Base-by-base conservation (phyloP, 108 stramenopile genomes). In the Cyclotella choctawhatcheeana region DNA sequence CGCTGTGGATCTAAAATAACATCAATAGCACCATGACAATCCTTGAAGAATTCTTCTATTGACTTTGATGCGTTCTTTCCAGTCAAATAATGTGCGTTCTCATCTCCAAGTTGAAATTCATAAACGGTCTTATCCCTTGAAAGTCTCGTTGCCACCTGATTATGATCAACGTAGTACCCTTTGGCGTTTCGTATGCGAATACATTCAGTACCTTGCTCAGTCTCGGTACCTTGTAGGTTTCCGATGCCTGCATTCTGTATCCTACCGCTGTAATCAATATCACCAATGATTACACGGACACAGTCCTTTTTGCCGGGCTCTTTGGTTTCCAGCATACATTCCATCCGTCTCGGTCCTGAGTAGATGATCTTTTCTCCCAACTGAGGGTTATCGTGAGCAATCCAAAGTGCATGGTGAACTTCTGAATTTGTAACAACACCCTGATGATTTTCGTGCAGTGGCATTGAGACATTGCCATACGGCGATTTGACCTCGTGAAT, bases 241-340 rank as follows among this genome's bases (percentile, higher is more conserved):
- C 66, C 78, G 67, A 76, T 71, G 20, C 74, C 74, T 5, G 67
- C 37, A 25, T 69, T 58, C 32, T 66, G n/a, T 18, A 84, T 79
- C 37, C 68, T 65, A 26, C 82, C 82, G 30, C 74, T 80, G 55
- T 71, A 83, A 47, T 83, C 82, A 54, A 86, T 86, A 66, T 59
- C 74, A 22, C 85, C 85, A 45, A 76, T 71, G 53, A 86, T 34
- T 12, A 86, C 81, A 4, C 82, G 26, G 20, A 83, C 79, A 21
- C 82, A 81, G 47, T 83, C 67, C 47, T 76, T 78, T 58, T 72
- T 73, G 18, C 60, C 61, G 22, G 74, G 81, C 29, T 84, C 83
- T 65, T 86, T 84, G 8, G 86, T 86, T 67, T 86, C 86, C n/a
- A 84, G 45, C 68, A 86, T 70, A 33, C 79, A 81, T 32, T 75